Base-by-base conservation (phyloP, 257 asterid species). In the Penstemon eatonii region DNA sequence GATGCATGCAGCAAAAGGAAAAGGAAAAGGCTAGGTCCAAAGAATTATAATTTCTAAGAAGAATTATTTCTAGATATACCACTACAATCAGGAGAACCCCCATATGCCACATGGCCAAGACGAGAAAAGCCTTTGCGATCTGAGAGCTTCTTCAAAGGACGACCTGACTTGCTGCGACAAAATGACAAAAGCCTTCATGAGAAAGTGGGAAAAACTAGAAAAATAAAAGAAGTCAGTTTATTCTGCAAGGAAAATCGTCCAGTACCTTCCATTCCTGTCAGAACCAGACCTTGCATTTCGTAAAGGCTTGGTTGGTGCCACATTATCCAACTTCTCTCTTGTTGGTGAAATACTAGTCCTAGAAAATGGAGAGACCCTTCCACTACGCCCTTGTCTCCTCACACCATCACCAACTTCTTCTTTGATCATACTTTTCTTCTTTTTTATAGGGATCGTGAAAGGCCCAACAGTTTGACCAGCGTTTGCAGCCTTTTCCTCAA, bases 61-160 rank as follows among this genome's bases (percentile, higher is more conserved):
- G 25, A 33, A 65, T 60, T 70, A 15, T 71, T 54, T 12, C 36
- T 75, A 60, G 56, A 52, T 41, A 73, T 86, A 94, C 95, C 97
- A 68, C 84, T 91, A 76, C 86, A 87, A 85, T 91, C 96, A 49
- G 96, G 98, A 52, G 96, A 91, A 61, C 86, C 89, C 80, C 91
- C 89, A 76, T 81, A 86, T 52, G 81, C 71, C 60, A 80, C 65
- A 47, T 80, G 86, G 73, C 98, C 96, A 55, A 83, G 87, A 60
- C 98, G 97, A 80, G 98, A 83, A 81, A 79, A 79, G 72, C 91
- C 92, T 86, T 85, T 94, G 75, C 95, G 95, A 65, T 94, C 98
- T 9, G 92, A 84, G 40, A 83, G 74, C 82, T 91, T 94, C 82
- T 94, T 91, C 78, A 82, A 65, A 71, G 96, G 96, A 64, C 96